Conservation (phyloP, 208 protist species). For the Trypanosoma lewisi region DNA sequence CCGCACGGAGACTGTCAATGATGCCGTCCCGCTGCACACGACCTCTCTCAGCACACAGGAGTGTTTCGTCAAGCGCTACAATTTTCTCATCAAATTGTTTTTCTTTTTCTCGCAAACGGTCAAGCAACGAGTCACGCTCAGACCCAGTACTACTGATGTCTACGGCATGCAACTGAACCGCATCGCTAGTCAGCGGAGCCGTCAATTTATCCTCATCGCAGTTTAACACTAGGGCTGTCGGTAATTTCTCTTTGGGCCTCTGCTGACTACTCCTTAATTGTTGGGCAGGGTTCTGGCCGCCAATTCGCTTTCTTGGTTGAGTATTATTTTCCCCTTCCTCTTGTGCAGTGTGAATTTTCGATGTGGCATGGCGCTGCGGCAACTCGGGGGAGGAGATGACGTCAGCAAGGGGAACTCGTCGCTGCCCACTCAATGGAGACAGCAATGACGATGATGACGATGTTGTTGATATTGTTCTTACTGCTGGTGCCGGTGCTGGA, state of each 20-base stretch:
- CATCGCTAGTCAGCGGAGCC: neutral
- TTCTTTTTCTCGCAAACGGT: conserved; percentile 58
- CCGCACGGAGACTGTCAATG: conserved; percentile 61
- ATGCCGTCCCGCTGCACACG: conserved; percentile 63
- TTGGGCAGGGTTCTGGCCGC: neutral
- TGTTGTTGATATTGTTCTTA: neutral
- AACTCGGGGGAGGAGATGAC: conserved; percentile 25
- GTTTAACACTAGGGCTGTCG: neutral
- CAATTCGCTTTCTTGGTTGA: neutral
- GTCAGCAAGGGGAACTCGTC: conserved; percentile 4
- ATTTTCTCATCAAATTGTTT: conserved; percentile 75
- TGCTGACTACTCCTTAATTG: neutral
- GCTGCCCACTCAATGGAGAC: neutral
- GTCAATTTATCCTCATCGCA: neutral
- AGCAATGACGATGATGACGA: neutral
- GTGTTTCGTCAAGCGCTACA: conserved; percentile 70
- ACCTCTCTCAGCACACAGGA: conserved; percentile 61
- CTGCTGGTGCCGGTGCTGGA: neutral
- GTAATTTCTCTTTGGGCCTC: neutral
- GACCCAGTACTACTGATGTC: conserved; percentile 3
- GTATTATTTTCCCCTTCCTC: neutral
- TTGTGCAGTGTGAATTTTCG: neutral
- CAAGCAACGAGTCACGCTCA: conserved; percentile 43
- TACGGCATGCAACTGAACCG: no score
- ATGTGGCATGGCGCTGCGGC: neutral